Evolutionary conservation across 2,329 filamentous ascomycete genomes (phyloP).

Genomic region (Leptodontidium sp.): DNA sequence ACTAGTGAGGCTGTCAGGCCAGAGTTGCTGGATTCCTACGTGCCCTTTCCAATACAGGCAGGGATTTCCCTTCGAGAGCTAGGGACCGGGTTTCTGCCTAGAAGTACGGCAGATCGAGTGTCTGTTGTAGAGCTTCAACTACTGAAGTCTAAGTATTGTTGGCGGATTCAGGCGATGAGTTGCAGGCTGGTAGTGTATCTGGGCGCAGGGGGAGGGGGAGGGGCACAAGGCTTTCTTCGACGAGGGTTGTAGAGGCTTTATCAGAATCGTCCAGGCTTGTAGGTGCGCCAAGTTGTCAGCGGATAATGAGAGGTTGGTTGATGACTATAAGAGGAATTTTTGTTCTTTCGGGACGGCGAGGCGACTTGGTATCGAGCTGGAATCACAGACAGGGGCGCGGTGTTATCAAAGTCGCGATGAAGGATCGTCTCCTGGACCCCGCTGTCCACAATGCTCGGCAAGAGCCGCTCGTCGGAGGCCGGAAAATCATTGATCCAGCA

Average conservation of each 20-base stretch:
- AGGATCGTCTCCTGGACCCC: conserved; percentile 5
- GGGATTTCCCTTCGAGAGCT: background rate
- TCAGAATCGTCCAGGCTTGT: background rate
- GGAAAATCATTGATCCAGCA: background rate
- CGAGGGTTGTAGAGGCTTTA: background rate
- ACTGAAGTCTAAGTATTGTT: background rate
- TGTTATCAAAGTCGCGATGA: conserved; percentile 12
- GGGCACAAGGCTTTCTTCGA: conserved; percentile 2
- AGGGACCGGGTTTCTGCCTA: background rate
- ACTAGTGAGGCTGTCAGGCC: background rate
- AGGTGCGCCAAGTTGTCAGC: too few species aligned
- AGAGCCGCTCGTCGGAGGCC: background rate
- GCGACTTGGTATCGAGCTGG: background rate
- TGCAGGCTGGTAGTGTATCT: background rate
- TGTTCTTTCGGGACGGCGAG: background rate
- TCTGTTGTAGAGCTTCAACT: too few species aligned
- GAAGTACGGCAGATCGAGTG: background rate
- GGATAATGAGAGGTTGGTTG: background rate
- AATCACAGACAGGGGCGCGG: background rate
- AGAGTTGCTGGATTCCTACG: background rate
- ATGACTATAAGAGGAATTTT: background rate
- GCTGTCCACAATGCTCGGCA: conserved; percentile 2
- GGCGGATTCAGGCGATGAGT: background rate
- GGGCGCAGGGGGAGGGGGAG: background rate
- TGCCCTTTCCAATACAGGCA: background rate